Evolutionary conservation across 2,329 filamentous ascomycete species (phyloP).

Genomic region (Pseudogymnoascus sp.): DNA sequence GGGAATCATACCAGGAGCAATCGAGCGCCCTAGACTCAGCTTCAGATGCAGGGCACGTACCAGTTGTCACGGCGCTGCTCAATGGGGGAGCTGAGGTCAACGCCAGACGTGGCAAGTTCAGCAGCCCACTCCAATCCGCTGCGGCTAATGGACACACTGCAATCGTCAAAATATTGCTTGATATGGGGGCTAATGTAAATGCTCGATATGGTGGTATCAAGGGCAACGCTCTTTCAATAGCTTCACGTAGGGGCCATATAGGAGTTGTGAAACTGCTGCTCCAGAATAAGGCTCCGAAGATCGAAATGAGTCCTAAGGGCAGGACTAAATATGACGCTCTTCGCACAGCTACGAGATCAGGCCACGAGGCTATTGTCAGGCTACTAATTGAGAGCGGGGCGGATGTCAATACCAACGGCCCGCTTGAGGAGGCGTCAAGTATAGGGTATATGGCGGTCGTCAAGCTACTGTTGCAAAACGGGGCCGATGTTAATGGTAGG

Average conservation of each 20-base stretch:
- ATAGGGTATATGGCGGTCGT: background rate
- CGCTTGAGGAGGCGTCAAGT: background rate
- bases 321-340: background rate
- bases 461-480: background rate
- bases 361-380: background rate
- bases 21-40: background rate
- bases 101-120: background rate
- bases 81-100: background rate
- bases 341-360: background rate
- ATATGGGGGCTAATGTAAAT: background rate
- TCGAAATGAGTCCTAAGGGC: background rate
- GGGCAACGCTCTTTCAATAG: background rate
- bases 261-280: background rate
- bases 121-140: background rate
- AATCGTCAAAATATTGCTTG: background rate
- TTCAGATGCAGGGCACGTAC: background rate
- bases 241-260: background rate
- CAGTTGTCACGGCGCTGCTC: background rate
- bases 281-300: background rate
- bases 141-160: background rate
- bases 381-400: background rate
- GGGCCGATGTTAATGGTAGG: background rate
- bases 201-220: too few species aligned
- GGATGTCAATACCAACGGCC: background rate
- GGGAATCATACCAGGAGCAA: background rate